These are phyloP conservation scores for Penicillium sp. DNA, from an alignment of 2,329 filamentous ascomycete genomes.

Conservation along the genomic window DNA sequence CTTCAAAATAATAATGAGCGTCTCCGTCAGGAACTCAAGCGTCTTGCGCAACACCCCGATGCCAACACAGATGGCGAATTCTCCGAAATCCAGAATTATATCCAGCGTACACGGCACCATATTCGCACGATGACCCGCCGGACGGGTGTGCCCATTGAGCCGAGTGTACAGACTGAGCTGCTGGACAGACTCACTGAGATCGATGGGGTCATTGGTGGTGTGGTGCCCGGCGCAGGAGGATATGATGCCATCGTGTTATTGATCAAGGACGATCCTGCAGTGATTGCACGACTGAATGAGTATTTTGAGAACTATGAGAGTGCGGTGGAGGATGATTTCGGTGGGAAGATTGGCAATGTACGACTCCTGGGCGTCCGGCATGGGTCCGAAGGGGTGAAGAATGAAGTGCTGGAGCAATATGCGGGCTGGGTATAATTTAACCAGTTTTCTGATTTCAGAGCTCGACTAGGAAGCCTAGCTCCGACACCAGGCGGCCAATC, in stretches of 20 bases:
- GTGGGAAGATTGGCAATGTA: slow-evolving; percentile 47
- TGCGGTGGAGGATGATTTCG: slow-evolving; percentile 44
- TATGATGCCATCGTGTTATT: slow-evolving; percentile 86
- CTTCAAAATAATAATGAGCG: slow-evolving; percentile 74
- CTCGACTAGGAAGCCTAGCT: neutral
- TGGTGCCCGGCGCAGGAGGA: slow-evolving; percentile 91
- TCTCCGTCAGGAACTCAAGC: slow-evolving; percentile 64
- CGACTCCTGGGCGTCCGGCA: slow-evolving; percentile 46
- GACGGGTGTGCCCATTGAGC: slow-evolving; percentile 85
- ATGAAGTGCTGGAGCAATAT: slow-evolving; percentile 42
- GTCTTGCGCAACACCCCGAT: slow-evolving; percentile 47
- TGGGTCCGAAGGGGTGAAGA: slow-evolving; percentile 46
- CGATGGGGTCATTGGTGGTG: slow-evolving; percentile 81
- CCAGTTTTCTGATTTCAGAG: neutral
- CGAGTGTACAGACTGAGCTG: slow-evolving; percentile 77
- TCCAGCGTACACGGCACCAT: slow-evolving; percentile 55
- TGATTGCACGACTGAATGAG: slow-evolving; percentile 58
- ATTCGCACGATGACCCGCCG: slow-evolving; percentile 74
- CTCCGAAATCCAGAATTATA: slow-evolving; percentile 52
- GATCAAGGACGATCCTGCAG: slow-evolving; percentile 69
- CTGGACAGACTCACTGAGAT: slow-evolving; percentile 72
- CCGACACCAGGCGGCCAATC: neutral
- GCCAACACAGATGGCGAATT: slow-evolving; percentile 49
- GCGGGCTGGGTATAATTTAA: slow-evolving; percentile 34
- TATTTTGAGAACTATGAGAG: slow-evolving; percentile 68